Evolutionary conservation across 2,329 filamentous ascomycete genomes (phyloP), one percentile per base, ranked within the genome.

Genomic region (Ramichloridium luteum): DNA sequence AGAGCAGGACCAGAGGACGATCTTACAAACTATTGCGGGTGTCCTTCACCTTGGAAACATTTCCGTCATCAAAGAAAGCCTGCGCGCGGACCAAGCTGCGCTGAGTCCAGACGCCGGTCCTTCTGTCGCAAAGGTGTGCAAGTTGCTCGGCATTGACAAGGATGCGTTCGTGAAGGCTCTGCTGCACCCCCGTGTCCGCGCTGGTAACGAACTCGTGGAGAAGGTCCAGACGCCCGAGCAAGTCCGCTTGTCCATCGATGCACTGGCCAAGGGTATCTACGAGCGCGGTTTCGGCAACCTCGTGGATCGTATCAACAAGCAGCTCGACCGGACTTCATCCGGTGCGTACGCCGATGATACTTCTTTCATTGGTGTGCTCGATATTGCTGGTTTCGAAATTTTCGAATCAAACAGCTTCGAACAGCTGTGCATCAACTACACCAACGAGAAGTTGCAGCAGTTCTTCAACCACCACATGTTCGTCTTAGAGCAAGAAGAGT

Each of bases 381-480:
- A 98, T 72, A 98, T 98, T 58, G 92, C 92, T 42, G 90, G 90
- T 38, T 98, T 98, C 58, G 90, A 98, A 54, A 98, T 98, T 37
- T 98, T 98, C 48, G 86, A 98, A 47, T 74, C 83, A 50, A 98
- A 98, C 64, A 94, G 88, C 64, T 98, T 98, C 50, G 90, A 98
- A 56, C 90, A 98, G 57, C 70, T 98, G 4, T 98, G 90, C 64
- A 98, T 98, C 69, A 98, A 98, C 60, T 98, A 98, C 60, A 96
- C 92, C 39, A 98, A 98, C 59, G 90, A 98, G 58, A 98, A 94
- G 57, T 73, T 98, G 5, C 90, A 98, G 52, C 90, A 98, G 47
- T 98, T 98, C 58, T 98, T 98, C 71, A 98, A 98, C 50, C 90
- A 98, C 54, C 92, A 98, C 64, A 98, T 98, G 90, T 98, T 98